Evolutionary conservation across 2,329 filamentous ascomycete species (phyloP).

Genomic region (Diatrype stigma): DNA sequence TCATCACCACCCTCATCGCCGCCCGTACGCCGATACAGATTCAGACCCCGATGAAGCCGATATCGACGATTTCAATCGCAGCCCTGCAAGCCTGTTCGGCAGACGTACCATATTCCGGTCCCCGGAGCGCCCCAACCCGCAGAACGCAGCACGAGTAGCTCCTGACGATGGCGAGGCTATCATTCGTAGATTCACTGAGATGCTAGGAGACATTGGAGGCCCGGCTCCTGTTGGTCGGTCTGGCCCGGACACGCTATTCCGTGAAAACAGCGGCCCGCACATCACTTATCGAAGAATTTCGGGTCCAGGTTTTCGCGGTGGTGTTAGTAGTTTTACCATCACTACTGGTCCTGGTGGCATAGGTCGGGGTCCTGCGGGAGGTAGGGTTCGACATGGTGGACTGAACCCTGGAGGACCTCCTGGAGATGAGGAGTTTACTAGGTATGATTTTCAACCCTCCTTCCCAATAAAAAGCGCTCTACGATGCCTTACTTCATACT

Average conservation of each 20-base stretch:
- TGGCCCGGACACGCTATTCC: conserved; percentile 21
- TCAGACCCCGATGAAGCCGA: conserved; percentile 58
- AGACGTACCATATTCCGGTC: conserved; percentile 30
- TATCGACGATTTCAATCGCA: conserved; percentile 45
- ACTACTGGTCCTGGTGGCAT: conserved; percentile 37
- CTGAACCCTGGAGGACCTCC: conserved; percentile 16
- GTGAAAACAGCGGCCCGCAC: conserved; percentile 10
- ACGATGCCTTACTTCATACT: not conserved
- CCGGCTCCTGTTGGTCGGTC: conserved; percentile 17
- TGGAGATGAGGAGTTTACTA: conserved; percentile 40
- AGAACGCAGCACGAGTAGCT: conserved; percentile 10
- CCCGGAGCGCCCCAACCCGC: conserved; percentile 12
- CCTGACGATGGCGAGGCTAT: conserved; percentile 25
- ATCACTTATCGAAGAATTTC: conserved; percentile 30
- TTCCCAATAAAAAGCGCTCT: not conserved
- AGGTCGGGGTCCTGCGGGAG: conserved; percentile 30
- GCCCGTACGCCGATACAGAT: conserved; percentile 30
- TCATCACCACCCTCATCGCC: conserved; percentile 13
- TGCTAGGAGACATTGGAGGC: conserved; percentile 26
- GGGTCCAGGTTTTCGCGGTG: conserved; percentile 31
- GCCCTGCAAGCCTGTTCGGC: conserved; percentile 37
- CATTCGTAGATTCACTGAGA: conserved; percentile 36
- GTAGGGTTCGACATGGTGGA: conserved; percentile 11
- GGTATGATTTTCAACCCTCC: conserved; percentile 37
- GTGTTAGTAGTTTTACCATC: conserved; percentile 46